Conservation (phyloP, 176 grass and related monocot species). For the Echinochloa phyllopogon region DNA sequence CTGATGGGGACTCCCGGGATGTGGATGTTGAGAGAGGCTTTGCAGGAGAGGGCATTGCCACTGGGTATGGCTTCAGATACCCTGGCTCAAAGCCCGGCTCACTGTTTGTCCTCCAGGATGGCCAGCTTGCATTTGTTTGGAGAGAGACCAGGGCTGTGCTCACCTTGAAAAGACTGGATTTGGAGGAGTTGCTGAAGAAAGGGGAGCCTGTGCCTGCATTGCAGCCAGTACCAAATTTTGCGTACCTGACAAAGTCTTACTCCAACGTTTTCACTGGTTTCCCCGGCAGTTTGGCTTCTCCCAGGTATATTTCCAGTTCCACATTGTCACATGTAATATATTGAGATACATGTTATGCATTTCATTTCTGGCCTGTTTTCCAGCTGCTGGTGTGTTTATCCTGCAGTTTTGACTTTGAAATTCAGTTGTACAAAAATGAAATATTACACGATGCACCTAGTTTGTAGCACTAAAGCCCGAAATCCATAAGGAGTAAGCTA, state of each 20-base stretch:
- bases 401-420: background rate
- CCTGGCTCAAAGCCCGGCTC: constrained; percentile 87
- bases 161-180: constrained; percentile 68
- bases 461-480: background rate
- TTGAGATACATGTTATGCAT: background rate
- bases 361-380: constrained; percentile 12
- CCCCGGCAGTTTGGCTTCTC: constrained; percentile 55
- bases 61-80: constrained; percentile 81
- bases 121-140: constrained; percentile 86
- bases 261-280: constrained; percentile 77
- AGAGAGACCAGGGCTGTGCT: constrained; percentile 68
- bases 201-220: constrained; percentile 80
- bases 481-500: background rate
- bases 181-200: constrained; percentile 62
- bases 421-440: background rate
- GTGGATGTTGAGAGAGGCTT: constrained; percentile 53
- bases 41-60: constrained; percentile 71
- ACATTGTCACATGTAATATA: background rate
- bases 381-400: background rate
- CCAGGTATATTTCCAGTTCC: constrained; percentile 46
- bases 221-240: constrained; percentile 67
- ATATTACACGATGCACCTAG: background rate
- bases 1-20: constrained; percentile 47
- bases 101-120: constrained; percentile 70
- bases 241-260: constrained; percentile 79